phyloP scores from a whole-genome alignment of 441 rosid genomes.

The Gossypium gossypioides region DNA sequence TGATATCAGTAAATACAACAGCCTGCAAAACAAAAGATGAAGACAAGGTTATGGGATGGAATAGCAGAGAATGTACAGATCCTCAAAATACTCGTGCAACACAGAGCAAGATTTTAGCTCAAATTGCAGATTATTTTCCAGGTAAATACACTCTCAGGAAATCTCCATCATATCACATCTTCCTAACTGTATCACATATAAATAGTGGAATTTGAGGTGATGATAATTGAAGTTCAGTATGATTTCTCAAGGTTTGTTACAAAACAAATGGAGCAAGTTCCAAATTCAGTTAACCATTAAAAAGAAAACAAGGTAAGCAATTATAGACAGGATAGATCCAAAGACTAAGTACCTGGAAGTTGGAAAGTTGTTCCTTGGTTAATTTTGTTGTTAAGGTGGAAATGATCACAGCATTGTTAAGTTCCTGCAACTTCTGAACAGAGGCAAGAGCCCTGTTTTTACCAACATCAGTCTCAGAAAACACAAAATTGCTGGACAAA shows the following conservation, averaged over 20 bases:
- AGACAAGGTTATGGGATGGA: not conserved
- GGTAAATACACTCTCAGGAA: not conserved
- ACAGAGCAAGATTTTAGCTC: not conserved
- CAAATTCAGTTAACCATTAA: not conserved
- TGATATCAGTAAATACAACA: slow-evolving; percentile 68
- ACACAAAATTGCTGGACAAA: slow-evolving; percentile 70
- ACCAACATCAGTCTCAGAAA: slow-evolving; percentile 71
- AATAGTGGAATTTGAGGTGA: not conserved
- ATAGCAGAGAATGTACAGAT: not conserved
- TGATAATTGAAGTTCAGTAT: not conserved
- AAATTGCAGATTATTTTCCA: not conserved
- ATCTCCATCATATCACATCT: not conserved
- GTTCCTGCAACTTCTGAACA: slow-evolving; percentile 80
- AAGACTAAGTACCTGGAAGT: slow-evolving; percentile 10
- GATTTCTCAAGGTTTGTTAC: not conserved
- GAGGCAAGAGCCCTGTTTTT: slow-evolving; percentile 86
- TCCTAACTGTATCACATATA: not conserved
- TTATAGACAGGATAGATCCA: not conserved
- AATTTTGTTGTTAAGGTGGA: slow-evolving; percentile 57
- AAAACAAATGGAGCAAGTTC: not conserved
- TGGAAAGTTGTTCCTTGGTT: slow-evolving; percentile 48
- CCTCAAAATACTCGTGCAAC: not conserved
- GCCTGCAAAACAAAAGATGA: slow-evolving; percentile 37
- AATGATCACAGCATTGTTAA: slow-evolving; percentile 75
- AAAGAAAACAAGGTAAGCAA: not conserved